phyloP scores from a whole-genome alignment of 2,329 filamentous ascomycete species.

The Fusarium sp. region DNA sequence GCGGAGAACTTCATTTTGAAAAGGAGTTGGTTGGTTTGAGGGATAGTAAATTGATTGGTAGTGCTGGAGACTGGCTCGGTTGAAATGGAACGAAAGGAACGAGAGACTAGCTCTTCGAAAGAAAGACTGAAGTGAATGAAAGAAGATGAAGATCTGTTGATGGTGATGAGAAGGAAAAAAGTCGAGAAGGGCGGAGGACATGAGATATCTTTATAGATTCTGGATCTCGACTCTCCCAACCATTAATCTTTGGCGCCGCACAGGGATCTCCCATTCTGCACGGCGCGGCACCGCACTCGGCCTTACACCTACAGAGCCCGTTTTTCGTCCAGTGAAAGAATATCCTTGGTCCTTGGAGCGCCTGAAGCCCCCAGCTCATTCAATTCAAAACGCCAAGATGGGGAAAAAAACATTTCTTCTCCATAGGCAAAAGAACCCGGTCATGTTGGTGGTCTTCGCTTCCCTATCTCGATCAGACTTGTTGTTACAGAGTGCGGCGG shows the following conservation, averaged over 20 bases:
- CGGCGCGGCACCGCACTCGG: not conserved
- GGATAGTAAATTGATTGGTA: slow-evolving; percentile 16
- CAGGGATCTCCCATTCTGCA: not conserved
- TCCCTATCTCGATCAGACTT: not conserved
- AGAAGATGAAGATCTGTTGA: slow-evolving; percentile 28
- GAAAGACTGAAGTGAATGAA: slow-evolving; percentile 29
- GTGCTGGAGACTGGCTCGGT: slow-evolving; percentile 26
- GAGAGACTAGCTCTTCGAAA: slow-evolving; percentile 30
- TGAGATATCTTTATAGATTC: slow-evolving; percentile 18
- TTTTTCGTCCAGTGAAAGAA: slow-evolving; percentile 3
- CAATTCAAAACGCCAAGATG: not conserved
- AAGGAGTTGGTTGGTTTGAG: not conserved
- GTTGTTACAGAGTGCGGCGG: slow-evolving; percentile 17
- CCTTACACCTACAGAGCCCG: not conserved
- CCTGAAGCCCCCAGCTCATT: not conserved
- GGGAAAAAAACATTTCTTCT: slow-evolving; percentile 6
- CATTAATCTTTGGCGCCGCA: not conserved
- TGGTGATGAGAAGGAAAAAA: slow-evolving; percentile 1
- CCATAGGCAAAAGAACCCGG: not conserved
- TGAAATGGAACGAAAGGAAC: slow-evolving; percentile 25
- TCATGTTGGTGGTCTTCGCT: not conserved
- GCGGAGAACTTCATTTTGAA: slow-evolving; percentile 23
- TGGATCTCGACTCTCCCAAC: not conserved
- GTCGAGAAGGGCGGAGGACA: not conserved
- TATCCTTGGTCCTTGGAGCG: not conserved